phyloP scores from a whole-genome alignment of 2,329 filamentous ascomycete species.

The Cercospora brassicicola region DNA sequence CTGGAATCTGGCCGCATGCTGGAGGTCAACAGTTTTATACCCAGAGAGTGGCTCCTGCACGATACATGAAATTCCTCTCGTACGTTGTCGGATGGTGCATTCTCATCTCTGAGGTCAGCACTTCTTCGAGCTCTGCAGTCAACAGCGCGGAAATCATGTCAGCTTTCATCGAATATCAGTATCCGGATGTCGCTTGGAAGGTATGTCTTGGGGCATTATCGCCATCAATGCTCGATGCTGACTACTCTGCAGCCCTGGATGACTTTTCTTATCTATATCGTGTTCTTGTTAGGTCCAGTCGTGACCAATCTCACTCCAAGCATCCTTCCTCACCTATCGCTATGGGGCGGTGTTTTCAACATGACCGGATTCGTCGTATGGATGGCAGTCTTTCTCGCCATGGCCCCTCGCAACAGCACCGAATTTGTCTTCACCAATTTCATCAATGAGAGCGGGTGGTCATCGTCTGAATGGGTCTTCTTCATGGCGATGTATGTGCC shows the following conservation, averaged over 20 bases:
- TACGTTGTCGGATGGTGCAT: constrained; percentile 34
- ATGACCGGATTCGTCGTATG: constrained; percentile 26
- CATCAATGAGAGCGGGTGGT: constrained; percentile 29
- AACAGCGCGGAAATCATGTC: constrained; percentile 34
- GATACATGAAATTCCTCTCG: constrained; percentile 27
- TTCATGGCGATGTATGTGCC: constrained; percentile 25
- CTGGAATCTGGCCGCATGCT: constrained; percentile 10
- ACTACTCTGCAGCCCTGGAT: not conserved
- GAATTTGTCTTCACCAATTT: constrained; percentile 27
- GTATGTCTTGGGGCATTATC: not conserved
- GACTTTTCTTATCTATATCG: not conserved
- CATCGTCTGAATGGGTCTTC: constrained; percentile 25
- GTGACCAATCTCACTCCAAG: constrained; percentile 36
- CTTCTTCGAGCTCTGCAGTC: constrained; percentile 24
- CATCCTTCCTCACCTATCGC: constrained; percentile 41
- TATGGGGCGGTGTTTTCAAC: constrained; percentile 29
- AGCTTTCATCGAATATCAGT: constrained; percentile 23
- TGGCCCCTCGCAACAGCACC: constrained; percentile 26
- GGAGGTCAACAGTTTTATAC: constrained; percentile 13
- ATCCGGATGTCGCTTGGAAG: constrained; percentile 10
- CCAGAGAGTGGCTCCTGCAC: constrained; percentile 22
- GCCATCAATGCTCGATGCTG: not conserved
- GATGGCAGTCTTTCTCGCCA: constrained; percentile 24
- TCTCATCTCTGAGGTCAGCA: constrained; percentile 6
- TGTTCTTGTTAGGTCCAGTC: constrained; percentile 34